Evolutionary conservation across 257 asterid genomes (phyloP).

Genomic region (Salvia splendens): DNA sequence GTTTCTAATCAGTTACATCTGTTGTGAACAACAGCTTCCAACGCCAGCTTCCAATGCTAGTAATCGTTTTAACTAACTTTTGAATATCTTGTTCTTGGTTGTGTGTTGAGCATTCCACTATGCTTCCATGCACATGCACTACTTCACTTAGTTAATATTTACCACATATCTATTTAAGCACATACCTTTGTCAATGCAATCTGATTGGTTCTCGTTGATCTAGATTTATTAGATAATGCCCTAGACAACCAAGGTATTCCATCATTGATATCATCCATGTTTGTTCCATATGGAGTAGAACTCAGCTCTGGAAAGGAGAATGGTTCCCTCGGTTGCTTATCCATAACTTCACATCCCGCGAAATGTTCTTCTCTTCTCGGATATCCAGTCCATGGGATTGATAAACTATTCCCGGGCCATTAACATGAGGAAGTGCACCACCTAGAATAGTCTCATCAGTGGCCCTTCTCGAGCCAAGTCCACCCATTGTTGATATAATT

Average conservation of each 20-base stretch:
- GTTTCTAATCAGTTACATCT: no score
- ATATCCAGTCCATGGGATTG: constrained; percentile 58
- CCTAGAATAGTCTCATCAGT: constrained; percentile 60
- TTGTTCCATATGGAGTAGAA: constrained; percentile 37
- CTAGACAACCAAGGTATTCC: constrained; percentile 89
- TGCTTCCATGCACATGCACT: no score
- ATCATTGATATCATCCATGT: constrained; percentile 58
- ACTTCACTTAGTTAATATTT: no score
- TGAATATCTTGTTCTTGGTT: no score
- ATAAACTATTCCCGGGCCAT: constrained; percentile 68
- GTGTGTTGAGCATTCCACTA: no score
- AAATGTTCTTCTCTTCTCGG: constrained; percentile 43
- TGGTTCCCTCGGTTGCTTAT: constrained; percentile 62
- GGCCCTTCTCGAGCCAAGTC: constrained; percentile 81
- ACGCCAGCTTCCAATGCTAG: no score
- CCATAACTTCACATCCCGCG: constrained; percentile 42
- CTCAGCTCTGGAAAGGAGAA: constrained; percentile 67
- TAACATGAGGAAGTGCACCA: constrained; percentile 64
- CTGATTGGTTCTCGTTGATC: constrained; percentile 77
- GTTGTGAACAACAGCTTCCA: no score
- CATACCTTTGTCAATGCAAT: constrained; percentile 84
- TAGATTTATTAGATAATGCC: constrained; percentile 69
- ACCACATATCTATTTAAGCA: background rate
- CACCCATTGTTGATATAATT: constrained; percentile 93
- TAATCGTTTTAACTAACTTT: no score